A percentile compares a stretch with the other conserved stretches of the same genome.
phyloP scores from a whole-genome alignment of 108 stramenopile genomes.

The Mayamaea pseudoterrestris region DNA sequence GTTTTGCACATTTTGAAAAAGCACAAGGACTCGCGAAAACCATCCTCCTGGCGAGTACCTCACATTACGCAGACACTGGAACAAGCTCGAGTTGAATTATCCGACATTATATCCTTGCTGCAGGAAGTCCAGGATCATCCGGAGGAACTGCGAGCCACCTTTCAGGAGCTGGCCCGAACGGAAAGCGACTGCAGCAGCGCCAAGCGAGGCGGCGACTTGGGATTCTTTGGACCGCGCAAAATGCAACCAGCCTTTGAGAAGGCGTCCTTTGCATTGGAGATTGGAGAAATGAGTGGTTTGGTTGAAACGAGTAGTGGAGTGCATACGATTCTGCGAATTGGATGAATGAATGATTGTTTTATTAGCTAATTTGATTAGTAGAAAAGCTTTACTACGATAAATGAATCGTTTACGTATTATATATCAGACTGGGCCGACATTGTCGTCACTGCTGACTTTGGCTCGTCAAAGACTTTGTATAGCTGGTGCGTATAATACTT shows the following conservation, averaged over 20 bases:
- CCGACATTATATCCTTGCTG: slow-evolving; percentile 41
- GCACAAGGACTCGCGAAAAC: slow-evolving; percentile 59
- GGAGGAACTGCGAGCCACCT: slow-evolving; percentile 56
- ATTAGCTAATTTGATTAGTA: too few species aligned
- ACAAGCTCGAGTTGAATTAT: slow-evolving; percentile 57
- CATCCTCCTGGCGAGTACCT: slow-evolving; percentile 55
- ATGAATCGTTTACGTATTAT: too few species aligned
- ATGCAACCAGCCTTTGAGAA: slow-evolving; percentile 76
- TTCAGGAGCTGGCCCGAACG: slow-evolving; percentile 65
- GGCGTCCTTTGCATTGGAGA: slow-evolving; percentile 64
- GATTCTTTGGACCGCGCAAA: slow-evolving; percentile 69
- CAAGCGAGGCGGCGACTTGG: slow-evolving; percentile 75
- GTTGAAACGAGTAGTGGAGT: slow-evolving; percentile 77
- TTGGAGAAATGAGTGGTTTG: slow-evolving; percentile 64
- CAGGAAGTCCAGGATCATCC: slow-evolving; percentile 29
- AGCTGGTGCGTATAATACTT: slow-evolving; percentile 61
- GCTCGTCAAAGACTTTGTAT: slow-evolving; percentile 5
- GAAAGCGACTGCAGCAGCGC: slow-evolving; percentile 79
- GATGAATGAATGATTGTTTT: slow-evolving; percentile 13
- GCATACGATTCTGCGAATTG: slow-evolving; percentile 68
- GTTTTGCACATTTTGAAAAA: slow-evolving; percentile 81
- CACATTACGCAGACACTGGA: slow-evolving; percentile 59
- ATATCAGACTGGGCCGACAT: too few species aligned
- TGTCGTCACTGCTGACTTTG: too few species aligned
- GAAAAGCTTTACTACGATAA: too few species aligned